phyloP scores from a whole-genome alignment of 345 rosid genomes.

The Populus euphratica region DNA sequence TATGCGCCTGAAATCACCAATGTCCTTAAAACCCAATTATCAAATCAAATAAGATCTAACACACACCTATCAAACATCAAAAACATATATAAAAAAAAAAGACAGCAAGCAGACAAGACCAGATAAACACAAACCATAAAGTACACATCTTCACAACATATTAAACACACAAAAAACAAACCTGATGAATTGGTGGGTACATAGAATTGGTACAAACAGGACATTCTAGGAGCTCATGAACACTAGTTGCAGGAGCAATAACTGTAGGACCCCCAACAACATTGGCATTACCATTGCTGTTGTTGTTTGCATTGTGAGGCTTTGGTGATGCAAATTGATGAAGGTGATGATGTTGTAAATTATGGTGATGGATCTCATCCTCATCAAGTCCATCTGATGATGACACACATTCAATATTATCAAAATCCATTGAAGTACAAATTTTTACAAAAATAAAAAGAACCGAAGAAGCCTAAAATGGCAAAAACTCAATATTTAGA shows the following conservation, averaged over 20 bases:
- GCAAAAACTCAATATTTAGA: not conserved
- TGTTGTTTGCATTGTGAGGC: constrained; percentile 32
- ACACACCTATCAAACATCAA: constrained; percentile 10
- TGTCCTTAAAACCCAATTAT: constrained; percentile 2
- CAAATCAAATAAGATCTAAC: constrained; percentile 14
- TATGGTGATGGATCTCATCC: constrained; percentile 65
- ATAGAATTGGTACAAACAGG: constrained; percentile 53
- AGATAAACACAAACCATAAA: not conserved
- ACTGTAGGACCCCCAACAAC: constrained; percentile 53
- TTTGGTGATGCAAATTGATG: constrained; percentile 66
- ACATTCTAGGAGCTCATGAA: constrained; percentile 73
- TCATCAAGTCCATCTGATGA: constrained; percentile 60
- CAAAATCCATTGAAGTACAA: constrained; percentile 54
- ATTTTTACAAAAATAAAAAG: not conserved
- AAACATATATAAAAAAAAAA: not conserved
- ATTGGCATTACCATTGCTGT: constrained; percentile 28
- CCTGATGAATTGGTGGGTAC: constrained; percentile 73
- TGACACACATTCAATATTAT: constrained; percentile 75
- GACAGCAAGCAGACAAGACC: not conserved
- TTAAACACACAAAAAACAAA: constrained; percentile 13
- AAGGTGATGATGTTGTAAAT: constrained; percentile 33
- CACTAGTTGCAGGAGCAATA: constrained; percentile 42
- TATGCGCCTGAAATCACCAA: not conserved
- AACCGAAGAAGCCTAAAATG: not conserved
- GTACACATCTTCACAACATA: not conserved